A percentile compares a stretch with the other conserved stretches of the same genome.
Evolutionary conservation across 164 flowering plant species (phyloP).

Genomic region (Cinnamomum chago): DNA sequence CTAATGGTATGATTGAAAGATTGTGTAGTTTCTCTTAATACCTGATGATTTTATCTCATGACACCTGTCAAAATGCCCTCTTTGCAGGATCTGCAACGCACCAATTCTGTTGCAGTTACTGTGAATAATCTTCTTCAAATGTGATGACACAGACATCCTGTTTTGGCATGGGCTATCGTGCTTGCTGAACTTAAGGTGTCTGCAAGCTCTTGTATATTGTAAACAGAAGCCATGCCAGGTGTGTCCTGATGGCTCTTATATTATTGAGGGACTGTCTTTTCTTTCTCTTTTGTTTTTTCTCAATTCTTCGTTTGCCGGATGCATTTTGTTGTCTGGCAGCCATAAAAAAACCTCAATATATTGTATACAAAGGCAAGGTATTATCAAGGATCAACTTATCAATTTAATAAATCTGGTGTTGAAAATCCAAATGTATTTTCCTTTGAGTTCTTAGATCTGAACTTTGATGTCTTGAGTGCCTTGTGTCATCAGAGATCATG

Average conservation of each 20-base stretch:
- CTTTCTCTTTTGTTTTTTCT: not conserved
- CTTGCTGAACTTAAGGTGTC: not conserved
- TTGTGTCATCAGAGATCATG: too few relatives aligned
- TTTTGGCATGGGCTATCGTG: not conserved
- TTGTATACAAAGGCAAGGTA: conserved; percentile 5
- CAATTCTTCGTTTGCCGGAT: not conserved
- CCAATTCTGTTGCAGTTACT: conserved; percentile 76
- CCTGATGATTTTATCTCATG: not conserved
- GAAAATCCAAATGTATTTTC: too few relatives aligned
- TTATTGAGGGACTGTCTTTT: not conserved
- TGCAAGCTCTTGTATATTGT: conserved; percentile 18
- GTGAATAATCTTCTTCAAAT: conserved; percentile 96
- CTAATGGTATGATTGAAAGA: too few relatives aligned
- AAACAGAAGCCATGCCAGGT: not conserved
- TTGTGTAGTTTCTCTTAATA: not conserved
- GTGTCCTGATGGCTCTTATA: not conserved
- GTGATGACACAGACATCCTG: conserved; percentile 26
- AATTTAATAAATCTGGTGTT: not conserved
- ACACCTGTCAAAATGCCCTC: not conserved
- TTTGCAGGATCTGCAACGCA: conserved; percentile 88
- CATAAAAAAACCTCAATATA: not conserved
- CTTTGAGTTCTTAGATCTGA: too few relatives aligned
- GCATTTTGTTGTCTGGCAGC: not conserved
- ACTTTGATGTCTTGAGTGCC: too few relatives aligned
- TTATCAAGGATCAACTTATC: not conserved